A percentile compares a stretch with the other conserved stretches of the same genome.
These are phyloP conservation scores for Fistulinella prunicolor DNA, from an alignment of 768 basidiomycete genomes.

Conservation along the genomic window DNA sequence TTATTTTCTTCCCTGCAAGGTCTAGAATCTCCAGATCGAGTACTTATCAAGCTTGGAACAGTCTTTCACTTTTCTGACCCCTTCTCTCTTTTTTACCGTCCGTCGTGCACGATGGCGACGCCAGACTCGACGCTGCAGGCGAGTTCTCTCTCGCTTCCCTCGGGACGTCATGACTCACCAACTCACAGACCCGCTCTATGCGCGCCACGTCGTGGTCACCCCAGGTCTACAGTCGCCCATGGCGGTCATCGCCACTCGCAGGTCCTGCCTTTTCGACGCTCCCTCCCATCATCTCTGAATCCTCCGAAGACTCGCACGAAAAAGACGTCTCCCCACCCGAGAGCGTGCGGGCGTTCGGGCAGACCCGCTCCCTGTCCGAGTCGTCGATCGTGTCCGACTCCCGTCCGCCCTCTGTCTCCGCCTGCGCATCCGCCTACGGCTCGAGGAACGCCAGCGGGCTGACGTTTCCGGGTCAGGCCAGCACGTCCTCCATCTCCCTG, in stretches of 20 bases:
- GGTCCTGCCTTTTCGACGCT: conserved; percentile 24
- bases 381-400: conserved; percentile 10
- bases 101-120: too few relatives aligned
- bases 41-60: too few relatives aligned
- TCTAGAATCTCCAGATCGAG: too few relatives aligned
- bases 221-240: conserved; percentile 22
- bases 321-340: neutral
- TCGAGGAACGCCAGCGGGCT: conserved; percentile 15
- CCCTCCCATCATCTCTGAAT: conserved; percentile 22
- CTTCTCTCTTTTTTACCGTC: too few relatives aligned
- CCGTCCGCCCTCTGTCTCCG: conserved; percentile 12
- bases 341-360: neutral
- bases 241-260: conserved; percentile 31
- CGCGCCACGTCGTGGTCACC: conserved; percentile 12
- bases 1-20: too few relatives aligned
- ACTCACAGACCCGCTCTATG: conserved; percentile 17
- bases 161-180: too few relatives aligned
- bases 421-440: conserved; percentile 14
- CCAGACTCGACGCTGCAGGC: too few relatives aligned
- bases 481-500: conserved; percentile 24
- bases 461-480: conserved; percentile 5
- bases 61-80: too few relatives aligned
- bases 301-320: conserved; percentile 19
- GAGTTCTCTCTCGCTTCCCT: too few relatives aligned
- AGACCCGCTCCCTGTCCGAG: conserved; percentile 8